Conservation (phyloP, 2,329 filamentous ascomycete genomes). For the Fusarium sp. region DNA sequence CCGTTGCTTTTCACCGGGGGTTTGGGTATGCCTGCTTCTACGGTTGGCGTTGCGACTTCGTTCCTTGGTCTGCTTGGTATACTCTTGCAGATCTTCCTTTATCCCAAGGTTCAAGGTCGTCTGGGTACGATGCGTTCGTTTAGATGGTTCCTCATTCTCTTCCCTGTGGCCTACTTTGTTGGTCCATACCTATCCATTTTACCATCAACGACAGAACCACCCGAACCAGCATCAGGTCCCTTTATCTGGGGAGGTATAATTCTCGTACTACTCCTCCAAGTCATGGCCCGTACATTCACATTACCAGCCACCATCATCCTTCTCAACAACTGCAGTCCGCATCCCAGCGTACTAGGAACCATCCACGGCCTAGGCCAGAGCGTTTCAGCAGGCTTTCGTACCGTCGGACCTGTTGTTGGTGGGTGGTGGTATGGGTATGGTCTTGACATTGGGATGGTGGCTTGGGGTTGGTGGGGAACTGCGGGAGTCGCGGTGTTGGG, state of each 20-base stretch:
- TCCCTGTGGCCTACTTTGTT: slow-evolving; percentile 71
- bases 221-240: slow-evolving; percentile 21
- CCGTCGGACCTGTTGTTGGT: slow-evolving; percentile 59
- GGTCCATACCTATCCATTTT: slow-evolving; percentile 71
- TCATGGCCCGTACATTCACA: slow-evolving; percentile 74
- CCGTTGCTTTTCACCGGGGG: slow-evolving; percentile 69
- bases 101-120: slow-evolving; percentile 68
- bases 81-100: slow-evolving; percentile 71
- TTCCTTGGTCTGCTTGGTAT: slow-evolving; percentile 74
- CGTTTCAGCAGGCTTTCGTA: slow-evolving; percentile 58
- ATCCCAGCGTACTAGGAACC: slow-evolving; percentile 64
- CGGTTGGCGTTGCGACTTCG: slow-evolving; percentile 73
- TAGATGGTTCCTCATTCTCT: slow-evolving; percentile 69
- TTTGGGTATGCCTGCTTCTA: slow-evolving; percentile 70
- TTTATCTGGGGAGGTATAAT: slow-evolving; percentile 36
- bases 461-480: slow-evolving; percentile 58
- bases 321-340: slow-evolving; percentile 67
- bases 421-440: slow-evolving; percentile 60
- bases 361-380: slow-evolving; percentile 63
- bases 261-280: slow-evolving; percentile 71
- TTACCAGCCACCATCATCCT: slow-evolving; percentile 66
- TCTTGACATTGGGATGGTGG: slow-evolving; percentile 56
- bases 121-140: slow-evolving; percentile 74
- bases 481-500: slow-evolving; percentile 62
- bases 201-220: slow-evolving; percentile 25